Evolutionary conservation across 2,329 filamentous ascomycete genomes (phyloP).

Genomic region (Thielaviopsis ethacetica): DNA sequence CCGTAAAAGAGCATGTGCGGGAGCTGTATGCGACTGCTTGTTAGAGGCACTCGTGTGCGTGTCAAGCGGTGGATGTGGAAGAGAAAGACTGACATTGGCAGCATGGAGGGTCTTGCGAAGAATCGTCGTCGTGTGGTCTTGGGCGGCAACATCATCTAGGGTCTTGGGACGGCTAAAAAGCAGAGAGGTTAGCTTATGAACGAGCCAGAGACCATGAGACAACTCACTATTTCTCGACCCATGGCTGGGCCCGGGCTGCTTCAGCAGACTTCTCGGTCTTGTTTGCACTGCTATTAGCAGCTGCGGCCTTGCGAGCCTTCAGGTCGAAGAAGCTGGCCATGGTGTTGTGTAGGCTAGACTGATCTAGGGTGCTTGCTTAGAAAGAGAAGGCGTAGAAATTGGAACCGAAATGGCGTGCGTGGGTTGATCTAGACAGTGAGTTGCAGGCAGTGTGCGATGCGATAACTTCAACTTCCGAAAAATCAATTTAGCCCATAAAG

Average conservation of each 20-base stretch:
- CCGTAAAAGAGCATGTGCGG: constrained; percentile 99
- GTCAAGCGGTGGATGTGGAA: neutral
- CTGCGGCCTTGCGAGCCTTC: constrained; percentile 72
- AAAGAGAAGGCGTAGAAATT: neutral
- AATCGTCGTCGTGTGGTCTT: constrained; percentile 91
- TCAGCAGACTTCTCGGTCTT: constrained; percentile 48
- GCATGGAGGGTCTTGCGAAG: constrained; percentile 86
- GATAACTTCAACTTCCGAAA: neutral
- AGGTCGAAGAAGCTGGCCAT: constrained; percentile 95
- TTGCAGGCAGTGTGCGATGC: too few species aligned
- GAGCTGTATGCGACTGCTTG: constrained; percentile 35
- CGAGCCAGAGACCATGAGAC: neutral
- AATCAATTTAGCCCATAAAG: constrained; percentile 12
- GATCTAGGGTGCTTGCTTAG: too few species aligned
- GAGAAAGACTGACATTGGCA: constrained; percentile 49
- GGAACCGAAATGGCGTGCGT: neutral
- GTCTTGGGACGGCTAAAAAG: constrained; percentile 68
- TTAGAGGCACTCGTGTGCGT: constrained; percentile 8
- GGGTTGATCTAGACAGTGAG: neutral
- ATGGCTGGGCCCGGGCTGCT: constrained; percentile 60
- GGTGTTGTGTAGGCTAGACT: neutral
- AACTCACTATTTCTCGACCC: constrained; percentile 95
- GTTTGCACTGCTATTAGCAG: constrained; percentile 42
- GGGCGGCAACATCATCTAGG: constrained; percentile 84
- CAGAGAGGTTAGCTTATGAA: constrained; percentile 16